Conservation (phyloP, 139 green algal species). For the Chlamydomonas incerta region DNA sequence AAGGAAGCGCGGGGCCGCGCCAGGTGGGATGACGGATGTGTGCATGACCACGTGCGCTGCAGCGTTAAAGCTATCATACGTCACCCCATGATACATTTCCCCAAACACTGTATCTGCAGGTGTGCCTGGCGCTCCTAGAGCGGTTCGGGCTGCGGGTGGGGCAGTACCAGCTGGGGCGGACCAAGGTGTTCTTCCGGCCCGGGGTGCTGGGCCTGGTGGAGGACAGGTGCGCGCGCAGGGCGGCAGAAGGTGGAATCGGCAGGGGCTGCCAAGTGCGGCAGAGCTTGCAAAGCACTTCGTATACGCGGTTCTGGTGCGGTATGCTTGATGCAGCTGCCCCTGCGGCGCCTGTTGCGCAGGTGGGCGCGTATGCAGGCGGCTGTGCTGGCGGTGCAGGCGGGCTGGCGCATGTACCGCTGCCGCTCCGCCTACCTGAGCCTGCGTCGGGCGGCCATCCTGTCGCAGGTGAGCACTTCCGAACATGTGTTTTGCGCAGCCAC, state of each 20-base stretch:
- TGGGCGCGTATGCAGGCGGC: constrained; percentile 56
- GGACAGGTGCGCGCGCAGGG: constrained; percentile 54
- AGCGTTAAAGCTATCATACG: too few species aligned
- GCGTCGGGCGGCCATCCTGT: constrained; percentile 10
- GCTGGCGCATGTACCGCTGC: constrained; percentile 50
- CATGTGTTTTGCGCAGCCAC: too few species aligned
- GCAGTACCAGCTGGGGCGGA: constrained; percentile 78
- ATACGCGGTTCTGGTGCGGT: too few species aligned
- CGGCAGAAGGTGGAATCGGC: too few species aligned
- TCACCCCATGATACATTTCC: too few species aligned
- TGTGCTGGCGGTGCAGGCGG: constrained; percentile 43
- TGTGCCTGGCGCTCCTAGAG: constrained; percentile 70
- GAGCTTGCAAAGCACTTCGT: too few species aligned
- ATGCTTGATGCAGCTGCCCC: too few species aligned
- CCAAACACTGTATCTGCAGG: too few species aligned
- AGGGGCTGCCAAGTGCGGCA: too few species aligned
- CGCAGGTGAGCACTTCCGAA: too few species aligned
- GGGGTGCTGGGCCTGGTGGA: constrained; percentile 84
- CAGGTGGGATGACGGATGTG: background rate
- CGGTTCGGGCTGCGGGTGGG: constrained; percentile 69
- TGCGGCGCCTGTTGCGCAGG: too few species aligned
- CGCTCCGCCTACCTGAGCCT: constrained; percentile 23
- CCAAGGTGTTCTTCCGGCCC: constrained; percentile 88
- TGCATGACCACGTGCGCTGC: too few species aligned
- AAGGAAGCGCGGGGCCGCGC: background rate